A percentile compares a stretch with the other conserved stretches of the same genome.
These are phyloP conservation scores for Hypoxylon rubiginosum DNA, from an alignment of 2,329 filamentous ascomycete species.

Conservation along the genomic window DNA sequence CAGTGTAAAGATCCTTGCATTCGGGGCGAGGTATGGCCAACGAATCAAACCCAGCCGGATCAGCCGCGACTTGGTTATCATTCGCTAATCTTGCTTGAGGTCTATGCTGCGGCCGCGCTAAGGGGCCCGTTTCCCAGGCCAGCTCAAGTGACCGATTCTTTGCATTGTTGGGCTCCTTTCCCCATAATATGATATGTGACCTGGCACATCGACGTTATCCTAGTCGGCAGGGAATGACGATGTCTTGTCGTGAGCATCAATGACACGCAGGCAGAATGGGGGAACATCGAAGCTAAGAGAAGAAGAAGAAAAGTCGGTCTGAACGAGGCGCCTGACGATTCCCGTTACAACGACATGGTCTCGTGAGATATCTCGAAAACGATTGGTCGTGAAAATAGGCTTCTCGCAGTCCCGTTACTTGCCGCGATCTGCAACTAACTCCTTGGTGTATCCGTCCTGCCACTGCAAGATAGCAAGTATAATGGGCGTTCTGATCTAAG, in stretches of 20 bases:
- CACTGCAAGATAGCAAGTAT: slow-evolving; percentile 25
- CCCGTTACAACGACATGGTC: slow-evolving; percentile 31
- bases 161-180: slow-evolving; percentile 38
- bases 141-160: slow-evolving; percentile 38
- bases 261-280: slow-evolving; percentile 20
- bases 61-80: slow-evolving; percentile 37
- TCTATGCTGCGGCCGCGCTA: slow-evolving; percentile 34
- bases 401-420: slow-evolving; percentile 41
- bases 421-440: slow-evolving; percentile 35
- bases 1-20: slow-evolving; percentile 37
- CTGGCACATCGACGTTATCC: slow-evolving; percentile 24
- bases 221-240: slow-evolving; percentile 23
- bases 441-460: slow-evolving; percentile 33
- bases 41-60: slow-evolving; percentile 40
- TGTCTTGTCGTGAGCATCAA: slow-evolving; percentile 31
- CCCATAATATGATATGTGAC: slow-evolving; percentile 40
- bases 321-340: slow-evolving; percentile 17
- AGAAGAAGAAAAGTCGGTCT: slow-evolving; percentile 36
- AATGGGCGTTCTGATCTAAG: slow-evolving; percentile 28
- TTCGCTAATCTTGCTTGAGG: slow-evolving; percentile 40
- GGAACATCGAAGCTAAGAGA: slow-evolving; percentile 16
- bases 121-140: slow-evolving; percentile 29
- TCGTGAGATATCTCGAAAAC: slow-evolving; percentile 28
- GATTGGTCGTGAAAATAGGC: slow-evolving; percentile 40
- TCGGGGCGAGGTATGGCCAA: slow-evolving; percentile 20